phyloP scores from a whole-genome alignment of 2,329 filamentous ascomycete genomes.

The Aspergillus pseudoglaucus region DNA sequence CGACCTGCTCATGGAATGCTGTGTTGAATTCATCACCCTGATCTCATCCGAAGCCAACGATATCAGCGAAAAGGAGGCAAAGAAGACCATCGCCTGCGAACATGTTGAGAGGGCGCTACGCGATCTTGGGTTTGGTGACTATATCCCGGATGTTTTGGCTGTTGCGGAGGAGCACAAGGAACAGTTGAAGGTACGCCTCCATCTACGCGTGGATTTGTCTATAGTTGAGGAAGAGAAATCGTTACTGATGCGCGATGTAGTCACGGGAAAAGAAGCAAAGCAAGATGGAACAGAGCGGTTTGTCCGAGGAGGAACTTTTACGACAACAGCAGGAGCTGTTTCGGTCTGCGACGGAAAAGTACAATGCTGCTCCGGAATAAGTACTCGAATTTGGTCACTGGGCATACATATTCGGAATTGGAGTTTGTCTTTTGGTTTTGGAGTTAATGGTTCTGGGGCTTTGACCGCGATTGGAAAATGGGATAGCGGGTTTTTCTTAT shows the following conservation, averaged over 20 bases:
- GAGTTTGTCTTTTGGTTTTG: conserved; percentile 16
- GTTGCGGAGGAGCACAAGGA: conserved; percentile 90
- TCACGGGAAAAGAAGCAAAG: conserved; percentile 94
- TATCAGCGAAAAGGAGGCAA: conserved; percentile 96
- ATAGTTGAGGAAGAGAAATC: too few species aligned
- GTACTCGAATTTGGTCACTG: conserved; percentile 14
- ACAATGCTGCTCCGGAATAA: conserved; percentile 48
- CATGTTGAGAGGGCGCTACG: conserved; percentile 94
- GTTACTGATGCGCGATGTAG: conserved; percentile 41
- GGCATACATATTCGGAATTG: conserved; percentile 19
- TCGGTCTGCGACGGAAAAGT: conserved; percentile 68
- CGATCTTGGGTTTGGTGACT: conserved; percentile 86
- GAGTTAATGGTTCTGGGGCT: conserved; percentile 4
- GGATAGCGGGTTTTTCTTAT: background rate
- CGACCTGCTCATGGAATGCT: conserved; percentile 94
- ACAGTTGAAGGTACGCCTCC: conserved; percentile 67
- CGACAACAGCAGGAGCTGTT: conserved; percentile 89
- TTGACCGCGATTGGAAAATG: background rate
- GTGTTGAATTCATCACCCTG: conserved; percentile 97
- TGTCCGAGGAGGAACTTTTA: conserved; percentile 84
- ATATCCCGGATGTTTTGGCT: conserved; percentile 78
- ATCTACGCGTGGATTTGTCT: background rate
- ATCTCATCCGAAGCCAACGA: conserved; percentile 99
- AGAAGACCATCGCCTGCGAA: conserved; percentile 98
- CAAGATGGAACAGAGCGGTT: conserved; percentile 90